Evolutionary conservation across 2,329 filamentous ascomycete genomes (phyloP), one percentile per base, ranked within the genome.

Genomic region (Fusarium buharicum): DNA sequence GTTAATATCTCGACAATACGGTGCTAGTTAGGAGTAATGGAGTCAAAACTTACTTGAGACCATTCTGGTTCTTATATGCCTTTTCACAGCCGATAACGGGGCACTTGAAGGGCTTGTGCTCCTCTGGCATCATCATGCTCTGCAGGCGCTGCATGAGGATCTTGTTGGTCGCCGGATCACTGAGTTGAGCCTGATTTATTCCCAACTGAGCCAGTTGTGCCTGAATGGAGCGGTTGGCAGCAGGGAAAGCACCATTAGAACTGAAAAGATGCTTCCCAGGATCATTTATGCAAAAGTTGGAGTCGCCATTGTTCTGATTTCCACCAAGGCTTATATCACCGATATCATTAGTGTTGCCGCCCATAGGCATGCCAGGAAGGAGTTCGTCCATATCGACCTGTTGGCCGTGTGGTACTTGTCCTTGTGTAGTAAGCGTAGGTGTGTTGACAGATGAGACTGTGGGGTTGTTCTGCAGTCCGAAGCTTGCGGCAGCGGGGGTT

Each of bases 11-110:
- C 17, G 30, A 18, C 37, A 18, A 34, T 13, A 43, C 39, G 44
- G 20, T 7, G 11, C 11, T 22, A 11, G 6, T 12, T 61, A 45
- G n/a, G 46, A 27, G 31, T 17, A 6, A 14, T 16, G 6, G 18
- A 9, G 9, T 12, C n/a, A 20, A 13, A 59, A 79, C 81, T 69
- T 92, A 99, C 86, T 98, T 99, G 53, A 99, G 83, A 45, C 95
- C 95, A 69, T 99, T 99, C 75, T 98, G 95, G 76, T 99, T 99
- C 84, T 99, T 99, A 81, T 99, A 99, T 0, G 95, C 94, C 82
- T 99, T 99, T 77, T 98, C 95, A 73, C 95, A 99, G 6, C 95
- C 95, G 74, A 99, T 96, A 46, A 99, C 95, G 2, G 95, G 95
- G 72, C 95, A 99, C 75, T 93, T 91, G 83, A 97, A 99, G 0